Percentiles rank a stretch among this genome's conserved stretches.
Conservation (phyloP, 177 flowering plant genomes). For the Vitis hybrid region DNA sequence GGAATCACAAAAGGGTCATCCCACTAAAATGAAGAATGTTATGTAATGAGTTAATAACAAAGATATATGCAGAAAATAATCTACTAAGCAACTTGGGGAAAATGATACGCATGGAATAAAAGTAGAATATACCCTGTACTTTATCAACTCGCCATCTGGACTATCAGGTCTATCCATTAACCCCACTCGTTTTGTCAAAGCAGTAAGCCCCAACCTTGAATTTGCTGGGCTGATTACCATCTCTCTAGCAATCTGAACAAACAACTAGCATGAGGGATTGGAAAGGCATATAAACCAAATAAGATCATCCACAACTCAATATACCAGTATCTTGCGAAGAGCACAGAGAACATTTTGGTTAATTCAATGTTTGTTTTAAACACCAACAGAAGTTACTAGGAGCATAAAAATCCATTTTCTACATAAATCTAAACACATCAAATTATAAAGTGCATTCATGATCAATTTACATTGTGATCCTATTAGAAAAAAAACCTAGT, state of each 20-base stretch:
- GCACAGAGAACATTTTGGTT: too few relatives aligned
- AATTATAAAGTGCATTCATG: too few relatives aligned
- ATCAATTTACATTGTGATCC: too few relatives aligned
- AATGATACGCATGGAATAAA: background rate
- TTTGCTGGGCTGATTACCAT: constrained; percentile 96
- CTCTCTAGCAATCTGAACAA: constrained; percentile 85
- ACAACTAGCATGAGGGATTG: constrained; percentile 1
- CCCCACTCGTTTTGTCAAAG: constrained; percentile 62
- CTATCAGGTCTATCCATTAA: constrained; percentile 59
- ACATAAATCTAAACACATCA: too few relatives aligned
- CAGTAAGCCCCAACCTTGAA: constrained; percentile 68
- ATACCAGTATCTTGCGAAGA: too few relatives aligned
- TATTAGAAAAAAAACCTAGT: too few relatives aligned
- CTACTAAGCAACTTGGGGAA: background rate
- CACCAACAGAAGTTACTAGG: too few relatives aligned
- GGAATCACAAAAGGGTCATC: constrained; percentile 86
- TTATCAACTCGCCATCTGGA: constrained; percentile 74
- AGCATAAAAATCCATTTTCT: too few relatives aligned
- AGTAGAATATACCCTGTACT: constrained; percentile 55
- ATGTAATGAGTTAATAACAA: background rate
- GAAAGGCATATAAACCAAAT: too few relatives aligned
- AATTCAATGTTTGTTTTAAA: too few relatives aligned
- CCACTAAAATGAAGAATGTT: constrained; percentile 55
- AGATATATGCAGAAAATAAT: background rate
- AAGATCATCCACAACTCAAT: too few relatives aligned